phyloP scores from a whole-genome alignment of 306 rosid species.

The Pyrus communis region DNA sequence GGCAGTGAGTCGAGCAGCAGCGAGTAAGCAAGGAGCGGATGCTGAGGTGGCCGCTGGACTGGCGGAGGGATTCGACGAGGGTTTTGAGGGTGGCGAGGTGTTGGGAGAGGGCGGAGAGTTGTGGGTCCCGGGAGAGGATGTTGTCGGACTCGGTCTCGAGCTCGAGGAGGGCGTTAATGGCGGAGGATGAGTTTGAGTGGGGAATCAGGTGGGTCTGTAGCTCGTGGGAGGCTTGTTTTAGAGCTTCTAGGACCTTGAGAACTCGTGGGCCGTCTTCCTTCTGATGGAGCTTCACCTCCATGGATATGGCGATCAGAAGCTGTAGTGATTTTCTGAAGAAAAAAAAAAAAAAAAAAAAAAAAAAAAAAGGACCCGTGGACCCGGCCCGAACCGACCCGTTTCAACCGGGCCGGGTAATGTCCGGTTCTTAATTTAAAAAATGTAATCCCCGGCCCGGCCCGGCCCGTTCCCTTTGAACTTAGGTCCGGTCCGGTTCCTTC shows the following conservation, averaged over 20 bases:
- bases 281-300: slow-evolving; percentile 29
- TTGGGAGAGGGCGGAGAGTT: slow-evolving; percentile 41
- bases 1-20: slow-evolving; percentile 47
- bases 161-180: slow-evolving; percentile 70
- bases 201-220: slow-evolving; percentile 38
- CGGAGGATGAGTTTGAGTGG: slow-evolving; percentile 49
- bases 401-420: too few relatives aligned
- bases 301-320: slow-evolving; percentile 11
- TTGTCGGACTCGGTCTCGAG: slow-evolving; percentile 58
- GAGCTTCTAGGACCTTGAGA: slow-evolving; percentile 65
- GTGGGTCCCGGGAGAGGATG: slow-evolving; percentile 54
- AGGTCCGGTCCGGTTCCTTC: too few relatives aligned
- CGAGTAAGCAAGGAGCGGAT: slow-evolving; percentile 58
- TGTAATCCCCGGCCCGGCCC: too few relatives aligned
- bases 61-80: slow-evolving; percentile 38
- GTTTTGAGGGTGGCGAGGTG: slow-evolving; percentile 53
- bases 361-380: too few relatives aligned
- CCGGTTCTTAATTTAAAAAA: too few relatives aligned
- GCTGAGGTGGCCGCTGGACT: slow-evolving; percentile 16
- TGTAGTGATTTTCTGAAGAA: neutral
- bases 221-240: slow-evolving; percentile 72
- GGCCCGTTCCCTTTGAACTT: too few relatives aligned
- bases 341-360: too few relatives aligned
- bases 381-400: too few relatives aligned
- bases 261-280: slow-evolving; percentile 36